Percentiles rank a stretch among this genome's conserved stretches.
Conservation (phyloP, 441 rosid species). For the Erysimum pusillum region DNA sequence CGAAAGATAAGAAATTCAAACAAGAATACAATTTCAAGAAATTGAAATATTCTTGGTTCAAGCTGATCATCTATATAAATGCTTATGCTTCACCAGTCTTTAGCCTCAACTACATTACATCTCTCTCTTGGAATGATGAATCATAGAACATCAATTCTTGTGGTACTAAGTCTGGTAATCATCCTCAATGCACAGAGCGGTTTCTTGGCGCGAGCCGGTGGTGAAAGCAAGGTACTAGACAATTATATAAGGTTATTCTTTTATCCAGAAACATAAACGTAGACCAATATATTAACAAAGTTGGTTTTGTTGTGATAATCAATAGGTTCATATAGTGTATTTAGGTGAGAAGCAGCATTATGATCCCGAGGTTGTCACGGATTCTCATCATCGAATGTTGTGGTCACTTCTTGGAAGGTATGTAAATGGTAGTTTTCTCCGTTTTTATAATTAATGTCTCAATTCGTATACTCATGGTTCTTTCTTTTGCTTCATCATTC, state of each 20-base stretch:
- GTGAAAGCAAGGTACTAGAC: constrained; percentile 30
- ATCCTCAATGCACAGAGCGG: constrained; percentile 12
- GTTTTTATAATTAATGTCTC: neutral
- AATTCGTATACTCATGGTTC: neutral
- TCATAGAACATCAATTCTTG: constrained; percentile 8
- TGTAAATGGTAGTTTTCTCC: neutral
- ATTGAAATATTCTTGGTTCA: constrained; percentile 9
- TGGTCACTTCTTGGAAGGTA: constrained; percentile 47
- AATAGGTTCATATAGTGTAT: constrained; percentile 45
- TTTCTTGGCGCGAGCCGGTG: constrained; percentile 19
- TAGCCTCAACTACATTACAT: neutral
- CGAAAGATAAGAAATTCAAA: constrained; percentile 7
- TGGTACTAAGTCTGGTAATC: constrained; percentile 28
- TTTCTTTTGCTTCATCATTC: neutral
- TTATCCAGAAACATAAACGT: neutral
- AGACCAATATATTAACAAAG: neutral
- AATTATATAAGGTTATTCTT: neutral
- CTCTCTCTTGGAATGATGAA: constrained; percentile 3
- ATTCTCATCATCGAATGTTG: constrained; percentile 40
- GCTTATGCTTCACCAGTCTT: neutral
- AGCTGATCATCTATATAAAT: neutral
- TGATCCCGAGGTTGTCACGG: constrained; percentile 35
- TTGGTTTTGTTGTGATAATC: constrained; percentile 12
- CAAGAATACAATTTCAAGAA: neutral
- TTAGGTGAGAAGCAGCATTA: constrained; percentile 41